Percentiles rank a stretch among this genome's conserved stretches.
Evolutionary conservation across 768 basidiomycete species (phyloP).

Genomic region (Pleurotus platypus): DNA sequence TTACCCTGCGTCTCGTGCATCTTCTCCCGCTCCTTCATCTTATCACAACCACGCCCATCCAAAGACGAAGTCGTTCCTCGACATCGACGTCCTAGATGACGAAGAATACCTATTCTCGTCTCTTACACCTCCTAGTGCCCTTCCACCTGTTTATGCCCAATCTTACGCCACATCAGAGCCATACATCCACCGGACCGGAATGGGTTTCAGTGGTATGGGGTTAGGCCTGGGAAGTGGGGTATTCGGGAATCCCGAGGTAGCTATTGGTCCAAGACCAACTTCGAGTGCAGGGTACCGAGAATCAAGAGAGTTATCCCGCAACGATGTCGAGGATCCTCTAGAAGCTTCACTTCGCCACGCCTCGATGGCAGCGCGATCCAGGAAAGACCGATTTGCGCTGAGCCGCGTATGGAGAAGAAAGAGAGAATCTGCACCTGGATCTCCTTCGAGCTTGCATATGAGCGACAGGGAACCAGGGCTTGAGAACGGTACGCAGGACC

Average conservation of each 20-base stretch:
- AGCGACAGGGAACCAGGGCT: not conserved
- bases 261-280: not conserved
- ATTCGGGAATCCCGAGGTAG: slow-evolving; percentile 3
- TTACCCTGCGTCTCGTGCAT: slow-evolving; percentile 2
- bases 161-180: not conserved
- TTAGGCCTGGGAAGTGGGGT: not conserved
- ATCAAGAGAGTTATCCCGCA: not conserved
- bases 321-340: not conserved
- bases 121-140: not conserved
- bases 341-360: not conserved
- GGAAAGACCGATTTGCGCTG: not conserved
- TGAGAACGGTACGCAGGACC: not conserved
- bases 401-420: slow-evolving; percentile 1
- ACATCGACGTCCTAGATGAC: slow-evolving; percentile 5
- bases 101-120: slow-evolving; percentile 6
- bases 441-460: not conserved
- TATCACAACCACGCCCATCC: not conserved
- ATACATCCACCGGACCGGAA: not conserved
- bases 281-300: slow-evolving; percentile 5
- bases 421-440: not conserved
- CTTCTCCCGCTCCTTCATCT: slow-evolving; percentile 4
- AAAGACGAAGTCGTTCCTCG: slow-evolving; percentile 4
- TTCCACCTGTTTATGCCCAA: slow-evolving; percentile 4
- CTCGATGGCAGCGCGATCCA: not conserved
- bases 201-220: slow-evolving; percentile 4